phyloP scores from a whole-genome alignment of 1,139 yeast genomes.

The Suhomyces terraborum region DNA sequence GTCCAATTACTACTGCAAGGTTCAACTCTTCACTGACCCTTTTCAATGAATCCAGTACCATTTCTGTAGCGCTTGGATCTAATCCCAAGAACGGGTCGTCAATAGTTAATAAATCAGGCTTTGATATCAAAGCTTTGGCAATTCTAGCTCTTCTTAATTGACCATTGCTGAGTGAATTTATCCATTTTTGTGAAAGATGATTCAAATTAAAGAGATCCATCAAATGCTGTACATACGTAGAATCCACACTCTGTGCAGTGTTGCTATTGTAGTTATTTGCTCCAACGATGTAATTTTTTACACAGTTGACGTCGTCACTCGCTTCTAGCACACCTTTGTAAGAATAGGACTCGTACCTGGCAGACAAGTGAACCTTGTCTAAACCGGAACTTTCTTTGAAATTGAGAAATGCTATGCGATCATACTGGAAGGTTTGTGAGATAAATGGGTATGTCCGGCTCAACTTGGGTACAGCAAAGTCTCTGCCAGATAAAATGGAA shows the following conservation, averaged over 20 bases:
- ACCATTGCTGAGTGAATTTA: constrained; percentile 88
- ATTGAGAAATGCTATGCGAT: constrained; percentile 50
- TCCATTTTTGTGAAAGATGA: constrained; percentile 69
- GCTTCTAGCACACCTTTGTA: constrained; percentile 56
- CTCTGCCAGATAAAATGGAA: constrained; percentile 37
- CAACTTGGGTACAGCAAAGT: constrained; percentile 53
- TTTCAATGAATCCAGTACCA: constrained; percentile 52
- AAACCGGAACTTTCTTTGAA: constrained; percentile 59
- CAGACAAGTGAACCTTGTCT: constrained; percentile 78
- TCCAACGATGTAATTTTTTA: constrained; percentile 56
- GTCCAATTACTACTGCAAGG: constrained; percentile 61
- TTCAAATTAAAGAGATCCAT: constrained; percentile 55
- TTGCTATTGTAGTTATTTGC: constrained; percentile 50
- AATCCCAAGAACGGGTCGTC: constrained; percentile 94
- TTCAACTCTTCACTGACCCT: constrained; percentile 29
- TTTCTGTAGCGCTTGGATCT: constrained; percentile 69
- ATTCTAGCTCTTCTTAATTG: constrained; percentile 88
- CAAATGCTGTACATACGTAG: constrained; percentile 40
- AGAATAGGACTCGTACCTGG: constrained; percentile 78
- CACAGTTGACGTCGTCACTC: constrained; percentile 77
- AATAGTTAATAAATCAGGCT: constrained; percentile 67
- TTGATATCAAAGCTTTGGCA: constrained; percentile 67
- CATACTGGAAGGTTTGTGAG: constrained; percentile 30
- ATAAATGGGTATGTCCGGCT: constrained; percentile 58
- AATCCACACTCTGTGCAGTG: constrained; percentile 18